Evolutionary conservation across 352 stramenopile genomes (phyloP).

Genomic region (Phytophthora sp.): DNA sequence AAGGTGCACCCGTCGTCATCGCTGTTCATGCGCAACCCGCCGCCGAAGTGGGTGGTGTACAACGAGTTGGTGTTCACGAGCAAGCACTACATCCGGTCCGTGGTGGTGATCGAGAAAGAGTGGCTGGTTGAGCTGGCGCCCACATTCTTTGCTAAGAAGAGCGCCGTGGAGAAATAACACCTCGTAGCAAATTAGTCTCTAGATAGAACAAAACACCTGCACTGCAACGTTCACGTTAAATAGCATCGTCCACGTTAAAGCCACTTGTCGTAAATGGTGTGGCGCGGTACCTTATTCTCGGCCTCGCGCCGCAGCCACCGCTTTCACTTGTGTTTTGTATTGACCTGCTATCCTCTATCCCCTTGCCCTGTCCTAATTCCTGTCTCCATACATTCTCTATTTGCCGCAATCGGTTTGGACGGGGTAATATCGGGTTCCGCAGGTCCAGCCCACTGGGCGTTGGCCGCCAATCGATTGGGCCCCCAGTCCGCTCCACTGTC

Average conservation of each 20-base stretch:
- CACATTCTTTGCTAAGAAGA: slow-evolving; percentile 82
- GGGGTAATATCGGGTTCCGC: slow-evolving; percentile 26
- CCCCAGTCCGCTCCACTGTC: slow-evolving; percentile 26
- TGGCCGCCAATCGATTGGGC: slow-evolving; percentile 82
- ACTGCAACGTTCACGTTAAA: neutral
- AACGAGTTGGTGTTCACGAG: slow-evolving; percentile 93
- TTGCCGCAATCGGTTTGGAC: slow-evolving; percentile 13
- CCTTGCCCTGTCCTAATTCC: slow-evolving; percentile 19
- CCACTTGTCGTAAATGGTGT: neutral
- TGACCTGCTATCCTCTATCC: slow-evolving; percentile 13
- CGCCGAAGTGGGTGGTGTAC: slow-evolving; percentile 87
- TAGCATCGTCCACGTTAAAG: slow-evolving; percentile 7
- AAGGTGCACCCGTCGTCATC: slow-evolving; percentile 91
- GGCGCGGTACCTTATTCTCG: slow-evolving; percentile 1
- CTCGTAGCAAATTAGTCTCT: no score
- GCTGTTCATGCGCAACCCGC: slow-evolving; percentile 89
- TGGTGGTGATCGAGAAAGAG: slow-evolving; percentile 89
- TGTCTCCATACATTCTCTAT: neutral
- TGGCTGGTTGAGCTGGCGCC: slow-evolving; percentile 88
- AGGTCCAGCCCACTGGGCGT: slow-evolving; percentile 42
- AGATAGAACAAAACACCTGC: neutral
- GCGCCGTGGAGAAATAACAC: slow-evolving; percentile 22
- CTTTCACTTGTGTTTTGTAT: slow-evolving; percentile 36
- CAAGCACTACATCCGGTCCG: slow-evolving; percentile 91
- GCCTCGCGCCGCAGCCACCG: slow-evolving; percentile 7